Evolutionary conservation across 164 flowering plant species (phyloP), one percentile per base, ranked within the genome.

Genomic region (Sedum album): DNA sequence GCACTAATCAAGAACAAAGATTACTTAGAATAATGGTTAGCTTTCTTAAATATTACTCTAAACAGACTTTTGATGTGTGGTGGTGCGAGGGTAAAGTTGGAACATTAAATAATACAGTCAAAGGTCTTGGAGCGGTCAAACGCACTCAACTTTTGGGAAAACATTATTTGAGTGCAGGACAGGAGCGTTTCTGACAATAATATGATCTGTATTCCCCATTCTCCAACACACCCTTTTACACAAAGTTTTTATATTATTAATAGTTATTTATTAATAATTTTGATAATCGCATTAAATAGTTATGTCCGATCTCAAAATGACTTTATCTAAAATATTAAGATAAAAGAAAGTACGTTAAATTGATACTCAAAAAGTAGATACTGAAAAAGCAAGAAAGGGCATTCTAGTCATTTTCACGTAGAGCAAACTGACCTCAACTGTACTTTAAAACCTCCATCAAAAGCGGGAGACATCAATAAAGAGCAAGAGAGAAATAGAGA

Each of bases 401-500:
- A 57, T 28, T 26, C 28, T 2, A 14, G 60, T 26, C 28, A 55
- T 55, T 55, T 55, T 2, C 8, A 49, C 0, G 14, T 2, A 21
- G 26, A 23, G 28, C 31, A 17, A 44, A 57, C 62, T 11, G 18
- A 28, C 35, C 33, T 57, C 33, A 13, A 5, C 62, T 11, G 62
- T 18, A 26, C 20, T 57, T 57, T 11, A 57, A 28, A 57, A 57
- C 17, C 26, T 8, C 62, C 62, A 57, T 57, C 33, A 15, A 57
- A 57, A 57, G 62, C 62, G 62, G 62, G 63, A 30, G 72, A 48
- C 42, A 35, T 36, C 30, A 3, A 11, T 42, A 33, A 9, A 13
- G 57, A 49, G 25, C 25, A 49, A 49, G 26, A 21, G 25, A 73
- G 72, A 51, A 66, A 35, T 11, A 14, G 4, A 44, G 70, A 55